Evolutionary conservation across 1,284 basidiomycete genomes (phyloP), one percentile per base, ranked within the genome.

Genomic region (Ustanciosporium gigantosporum): DNA sequence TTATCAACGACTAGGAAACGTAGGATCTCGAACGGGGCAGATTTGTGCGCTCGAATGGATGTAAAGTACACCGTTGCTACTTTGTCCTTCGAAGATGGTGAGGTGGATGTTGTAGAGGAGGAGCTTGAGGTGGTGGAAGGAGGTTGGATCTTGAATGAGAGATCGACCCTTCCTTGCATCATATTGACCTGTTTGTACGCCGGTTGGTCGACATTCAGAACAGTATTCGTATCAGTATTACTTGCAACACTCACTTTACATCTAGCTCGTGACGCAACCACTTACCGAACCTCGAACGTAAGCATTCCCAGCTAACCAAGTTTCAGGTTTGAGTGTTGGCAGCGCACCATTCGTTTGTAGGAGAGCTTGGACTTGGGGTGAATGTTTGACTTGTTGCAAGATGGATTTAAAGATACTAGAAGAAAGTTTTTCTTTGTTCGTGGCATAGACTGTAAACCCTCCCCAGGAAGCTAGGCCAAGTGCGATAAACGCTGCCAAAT

Each of bases 341-440:
- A 17, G 8, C 9, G 15, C n/a, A n/a, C n/a, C n/a, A n/a, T n/a
- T n/a, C n/a, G n/a, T n/a, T n/a, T n/a, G n/a, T n/a, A 72, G 34
- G n/a, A 62, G 41, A 8, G 23, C 16, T 3, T 40, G 17, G 19
- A 70, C 49, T 19, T 66, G 36, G 0, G 43, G 35, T 0, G 53
- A 53, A 16, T 36, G 25, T 31, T 68, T 68, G n/a, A 74, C 34
- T 16, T 66, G 68, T 0, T 40, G 17, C 7, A 66, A 25, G n/a
- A 70, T 57, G 32, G 41, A 46, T 31, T 70, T 68, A 50, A 74
- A 60, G 37, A 72, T 69, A 11, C 46, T 53, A 0, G 46, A 48
- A 7, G 52, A 42, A 13, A 72, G 50, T 29, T 69, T 62, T 36
- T 74, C 72, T 31, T 70, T 68, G 46, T 74, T 74, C n/a, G 66